Evolutionary conservation across 2,329 filamentous ascomycete species (phyloP), one percentile per base, ranked within the genome.

Genomic region (Lasiodiplodia sp.): DNA sequence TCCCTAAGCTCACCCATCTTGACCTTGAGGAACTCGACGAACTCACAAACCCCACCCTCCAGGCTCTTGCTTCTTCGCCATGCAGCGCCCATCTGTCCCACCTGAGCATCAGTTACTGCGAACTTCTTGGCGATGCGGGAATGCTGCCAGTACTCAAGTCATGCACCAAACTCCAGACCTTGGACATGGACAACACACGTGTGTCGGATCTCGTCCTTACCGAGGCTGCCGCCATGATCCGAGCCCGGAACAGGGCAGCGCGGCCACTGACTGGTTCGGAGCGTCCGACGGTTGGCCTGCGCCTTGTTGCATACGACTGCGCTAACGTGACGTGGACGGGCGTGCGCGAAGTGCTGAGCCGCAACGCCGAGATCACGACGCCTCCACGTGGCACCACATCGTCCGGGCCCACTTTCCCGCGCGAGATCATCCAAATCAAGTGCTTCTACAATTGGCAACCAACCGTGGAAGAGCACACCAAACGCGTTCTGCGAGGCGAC

Each of bases 371-470:
- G 74, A 85, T 92, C 55, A 87, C 86, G 37, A 86, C 86, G 18
- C 84, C 85, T 2, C 73, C 44, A 53, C 51, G 68, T 23, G 25
- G 72, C 4, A 65, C 78, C 8, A 72, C 69, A 4, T 78, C 77
- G 1, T 73, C 73, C 34, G 73, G 74, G 0, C 75, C 85, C 11
- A 86, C 86, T 0, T 94, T 90, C 73, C 92, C 93, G 0, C 87
- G 88, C 0, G 91, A 97, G 76, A 88, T 96, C 68, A 93, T 98
- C 69, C 85, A 89, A 6, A 86, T 98, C 53, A 97, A 97, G 79
- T 97, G 94, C 80, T 98, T 95, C 82, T 97, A 97, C 78, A 93
- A 92, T 52, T 97, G 93, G 88, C 95, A 98, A 81, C 92, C 93
- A 82, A 97, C 94, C 0, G 94, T 97, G 4, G 92, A 97, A 72